Base-by-base conservation (phyloP, 805 yeast genomes). In the Suhomyces faveliae region DNA sequence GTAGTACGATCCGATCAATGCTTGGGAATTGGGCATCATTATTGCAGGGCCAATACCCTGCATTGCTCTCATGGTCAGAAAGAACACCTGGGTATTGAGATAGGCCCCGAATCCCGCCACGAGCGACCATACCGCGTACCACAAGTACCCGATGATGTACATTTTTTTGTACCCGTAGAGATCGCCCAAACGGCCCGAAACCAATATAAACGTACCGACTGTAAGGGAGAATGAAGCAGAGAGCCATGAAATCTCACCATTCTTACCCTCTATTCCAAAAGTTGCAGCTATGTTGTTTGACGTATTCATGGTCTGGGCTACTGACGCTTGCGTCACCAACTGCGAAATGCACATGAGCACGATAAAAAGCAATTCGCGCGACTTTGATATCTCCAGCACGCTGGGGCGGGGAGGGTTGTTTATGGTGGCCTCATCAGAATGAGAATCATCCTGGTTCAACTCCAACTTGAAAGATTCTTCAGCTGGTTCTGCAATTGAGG, bases 21-120 rank as follows among this genome's bases (percentile, higher is more conserved):
- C 71, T 35, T 57, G 60, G 11, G 70, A 57, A 50, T 67, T 67
- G 11, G 72, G 71, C 63, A 67, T 62, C 42, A 63, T 59, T 7
- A 67, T 48, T 0, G 71, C 70, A 5, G 68, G 70, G 0, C 71
- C 71, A 12, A 68, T 56, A 3, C 72, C 72, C 49, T 67, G 72
- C 11, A 66, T 35, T 4, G 67, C 66, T 51, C 73, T 55, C 57
- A 60, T 54, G 2, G 60, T 59, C 47, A 63, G 63, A 42, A 66
- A 66, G 37, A 60, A 63, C 2, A 67, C 52, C 13, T 51, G 47
- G 2, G 63, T 56, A 4, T 49, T 44, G 10, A 66, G 41, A 46
- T 57, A 67, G 0, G 53, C 70, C 5, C 62, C 49, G 35, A 67
- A 60, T 3, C 73, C 72, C 13, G 55, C 45, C 2, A 59, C 51